Evolutionary conservation across 208 protist species (phyloP).

Genomic region (Crithidia mellificae): DNA sequence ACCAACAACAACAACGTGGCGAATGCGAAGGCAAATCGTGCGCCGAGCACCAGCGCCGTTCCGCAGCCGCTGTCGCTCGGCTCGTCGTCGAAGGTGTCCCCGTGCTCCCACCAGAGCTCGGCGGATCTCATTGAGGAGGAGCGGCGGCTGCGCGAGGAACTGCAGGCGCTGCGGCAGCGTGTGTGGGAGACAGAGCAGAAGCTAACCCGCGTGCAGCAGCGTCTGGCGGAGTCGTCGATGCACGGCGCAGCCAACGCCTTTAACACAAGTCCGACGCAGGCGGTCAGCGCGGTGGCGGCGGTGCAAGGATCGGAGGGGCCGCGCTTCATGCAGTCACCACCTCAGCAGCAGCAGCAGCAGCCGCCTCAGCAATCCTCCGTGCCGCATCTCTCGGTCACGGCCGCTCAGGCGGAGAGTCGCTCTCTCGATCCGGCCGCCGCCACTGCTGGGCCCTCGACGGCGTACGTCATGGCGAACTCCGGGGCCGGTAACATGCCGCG

Average conservation of each 20-base stretch:
- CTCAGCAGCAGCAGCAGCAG: too few species aligned
- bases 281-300: not conserved
- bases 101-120: not conserved
- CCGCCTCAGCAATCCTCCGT: too few species aligned
- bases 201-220: constrained; percentile 1
- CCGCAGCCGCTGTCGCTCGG: constrained; percentile 12
- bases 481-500: too few species aligned
- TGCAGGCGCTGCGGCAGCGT: constrained; percentile 9
- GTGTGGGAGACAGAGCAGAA: constrained; percentile 12
- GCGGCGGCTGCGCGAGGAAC: constrained; percentile 10
- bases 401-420: too few species aligned
- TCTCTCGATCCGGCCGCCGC: too few species aligned
- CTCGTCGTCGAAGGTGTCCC: constrained; percentile 11
- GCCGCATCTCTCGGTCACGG: too few species aligned
- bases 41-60: not conserved
- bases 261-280: not conserved
- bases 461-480: too few species aligned
- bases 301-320: too few species aligned
- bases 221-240: constrained; percentile 7
- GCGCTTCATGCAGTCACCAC: too few species aligned
- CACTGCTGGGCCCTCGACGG: too few species aligned
- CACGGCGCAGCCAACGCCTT: not conserved
- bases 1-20: not conserved
- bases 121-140: constrained; percentile 5
- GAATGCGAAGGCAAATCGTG: not conserved